phyloP scores from a whole-genome alignment of 192 early-diverging fungal genomes.

The Coemansia sp. region DNA sequence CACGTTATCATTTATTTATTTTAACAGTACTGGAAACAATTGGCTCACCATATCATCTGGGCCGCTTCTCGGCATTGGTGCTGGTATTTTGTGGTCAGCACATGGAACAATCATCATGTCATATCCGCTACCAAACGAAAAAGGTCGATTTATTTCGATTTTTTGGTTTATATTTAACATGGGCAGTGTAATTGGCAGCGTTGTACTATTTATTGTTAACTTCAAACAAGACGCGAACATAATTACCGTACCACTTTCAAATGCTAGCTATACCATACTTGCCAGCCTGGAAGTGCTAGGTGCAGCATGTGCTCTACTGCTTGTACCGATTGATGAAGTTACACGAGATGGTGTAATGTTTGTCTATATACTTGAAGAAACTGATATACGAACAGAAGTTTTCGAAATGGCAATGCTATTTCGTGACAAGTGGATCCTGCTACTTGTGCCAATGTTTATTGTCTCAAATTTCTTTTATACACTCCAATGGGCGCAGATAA shows the following conservation, averaged over 20 bases:
- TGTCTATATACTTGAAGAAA: conserved; percentile 59
- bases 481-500: conserved; percentile 67
- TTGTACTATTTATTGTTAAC: conserved; percentile 62
- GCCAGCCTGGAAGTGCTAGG: conserved; percentile 68
- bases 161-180: conserved; percentile 84
- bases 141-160: conserved; percentile 74
- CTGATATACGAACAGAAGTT: conserved; percentile 55
- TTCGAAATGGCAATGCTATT: conserved; percentile 60
- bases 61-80: conserved; percentile 73
- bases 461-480: conserved; percentile 80
- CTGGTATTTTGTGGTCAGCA: conserved; percentile 72
- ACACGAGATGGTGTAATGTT: conserved; percentile 64
- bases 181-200: conserved; percentile 72
- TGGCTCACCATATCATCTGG: conserved; percentile 67
- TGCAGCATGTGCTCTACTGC: conserved; percentile 57
- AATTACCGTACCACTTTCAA: conserved; percentile 46
- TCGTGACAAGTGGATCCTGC: conserved; percentile 64
- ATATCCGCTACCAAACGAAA: conserved; percentile 72
- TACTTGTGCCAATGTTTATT: conserved; percentile 68
- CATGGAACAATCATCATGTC: conserved; percentile 77
- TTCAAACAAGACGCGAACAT: conserved; percentile 21
- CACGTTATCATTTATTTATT: conserved; percentile 64
- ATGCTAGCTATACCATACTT: conserved; percentile 72
- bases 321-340: conserved; percentile 61
- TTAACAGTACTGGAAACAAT: conserved; percentile 56